phyloP scores from a whole-genome alignment of 345 rosid species.

The Ricinus communis region DNA sequence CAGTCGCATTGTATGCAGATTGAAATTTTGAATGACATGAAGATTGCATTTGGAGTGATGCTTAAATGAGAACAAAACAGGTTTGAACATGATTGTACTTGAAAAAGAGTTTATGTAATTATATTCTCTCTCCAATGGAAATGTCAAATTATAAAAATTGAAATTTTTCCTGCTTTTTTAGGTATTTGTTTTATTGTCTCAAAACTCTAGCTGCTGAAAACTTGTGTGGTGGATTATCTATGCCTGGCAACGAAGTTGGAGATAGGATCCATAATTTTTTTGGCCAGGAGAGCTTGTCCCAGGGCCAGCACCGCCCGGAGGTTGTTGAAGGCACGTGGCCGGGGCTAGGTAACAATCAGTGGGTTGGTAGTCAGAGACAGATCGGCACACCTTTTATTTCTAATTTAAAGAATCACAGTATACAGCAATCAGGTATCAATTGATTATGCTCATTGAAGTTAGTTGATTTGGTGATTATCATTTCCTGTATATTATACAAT shows the following conservation, averaged over 20 bases:
- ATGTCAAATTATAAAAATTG: slow-evolving; percentile 14
- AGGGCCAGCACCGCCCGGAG: slow-evolving; percentile 62
- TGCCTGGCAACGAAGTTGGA: slow-evolving; percentile 97
- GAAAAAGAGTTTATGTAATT: neutral
- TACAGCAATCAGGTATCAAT: slow-evolving; percentile 65
- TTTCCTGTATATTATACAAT: neutral
- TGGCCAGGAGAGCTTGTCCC: slow-evolving; percentile 68
- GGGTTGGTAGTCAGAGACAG: slow-evolving; percentile 65
- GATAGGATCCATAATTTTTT: slow-evolving; percentile 88
- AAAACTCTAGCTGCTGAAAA: slow-evolving; percentile 34
- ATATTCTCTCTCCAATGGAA: slow-evolving; percentile 2
- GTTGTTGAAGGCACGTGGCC: slow-evolving; percentile 66
- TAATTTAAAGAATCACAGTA: slow-evolving; percentile 52
- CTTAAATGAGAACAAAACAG: slow-evolving; percentile 34
- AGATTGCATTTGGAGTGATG: slow-evolving; percentile 25
- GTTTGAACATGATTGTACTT: slow-evolving; percentile 14
- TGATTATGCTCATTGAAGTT: slow-evolving; percentile 8
- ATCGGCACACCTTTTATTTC: slow-evolving; percentile 49
- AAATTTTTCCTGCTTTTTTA: slow-evolving; percentile 21
- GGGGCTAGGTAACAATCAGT: slow-evolving; percentile 45
- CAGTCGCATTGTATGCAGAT: slow-evolving; percentile 22
- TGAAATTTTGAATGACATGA: slow-evolving; percentile 18
- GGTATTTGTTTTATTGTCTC: slow-evolving; percentile 28
- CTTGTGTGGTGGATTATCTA: slow-evolving; percentile 49
- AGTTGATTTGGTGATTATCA: slow-evolving; percentile 12